These are phyloP conservation scores for Arxiozyma slooffiae DNA, from an alignment of 1,139 yeast genomes.

Conservation along the genomic window DNA sequence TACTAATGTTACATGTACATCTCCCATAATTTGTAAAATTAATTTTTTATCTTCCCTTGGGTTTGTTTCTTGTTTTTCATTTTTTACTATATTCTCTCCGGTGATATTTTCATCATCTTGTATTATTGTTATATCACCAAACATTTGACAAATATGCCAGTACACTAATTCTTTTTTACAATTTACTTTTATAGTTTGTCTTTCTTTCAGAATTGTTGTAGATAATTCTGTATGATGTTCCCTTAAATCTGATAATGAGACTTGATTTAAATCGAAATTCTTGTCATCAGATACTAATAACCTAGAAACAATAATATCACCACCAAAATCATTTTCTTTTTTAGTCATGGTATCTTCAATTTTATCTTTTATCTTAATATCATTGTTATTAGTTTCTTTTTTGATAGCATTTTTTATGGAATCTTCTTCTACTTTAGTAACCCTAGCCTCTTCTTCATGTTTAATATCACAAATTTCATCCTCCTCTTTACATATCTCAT, in stretches of 20 bases:
- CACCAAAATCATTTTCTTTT: conserved; percentile 8
- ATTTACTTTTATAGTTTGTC: conserved; percentile 66
- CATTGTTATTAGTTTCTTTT: conserved; percentile 2
- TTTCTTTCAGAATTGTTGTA: conserved; percentile 75
- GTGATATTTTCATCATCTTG: conserved; percentile 42
- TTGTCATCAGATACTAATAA: conserved; percentile 67
- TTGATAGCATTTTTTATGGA: conserved; percentile 12
- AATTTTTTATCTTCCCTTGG: conserved; percentile 27
- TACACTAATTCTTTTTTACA: conserved; percentile 72
- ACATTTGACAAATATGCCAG: conserved; percentile 94
- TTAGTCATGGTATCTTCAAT: conserved; percentile 1
- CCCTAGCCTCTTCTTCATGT: conserved; percentile 21
- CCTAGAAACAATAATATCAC: conserved; percentile 53
- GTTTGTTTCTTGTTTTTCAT: conserved; percentile 28
- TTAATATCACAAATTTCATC: conserved; percentile 28
- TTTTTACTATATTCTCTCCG: conserved; percentile 8
- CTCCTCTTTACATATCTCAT: conserved; percentile 32
- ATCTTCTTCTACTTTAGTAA: conserved; percentile 15
- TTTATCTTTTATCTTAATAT: neutral
- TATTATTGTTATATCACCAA: conserved; percentile 69
- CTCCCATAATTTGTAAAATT: conserved; percentile 41
- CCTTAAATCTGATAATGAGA: conserved; percentile 76
- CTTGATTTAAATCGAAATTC: conserved; percentile 76
- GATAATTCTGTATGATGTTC: conserved; percentile 75
- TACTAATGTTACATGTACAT: conserved; percentile 43